Conservation (phyloP, 2,329 filamentous ascomycete species). For the Colletotrichum spaethianum region DNA sequence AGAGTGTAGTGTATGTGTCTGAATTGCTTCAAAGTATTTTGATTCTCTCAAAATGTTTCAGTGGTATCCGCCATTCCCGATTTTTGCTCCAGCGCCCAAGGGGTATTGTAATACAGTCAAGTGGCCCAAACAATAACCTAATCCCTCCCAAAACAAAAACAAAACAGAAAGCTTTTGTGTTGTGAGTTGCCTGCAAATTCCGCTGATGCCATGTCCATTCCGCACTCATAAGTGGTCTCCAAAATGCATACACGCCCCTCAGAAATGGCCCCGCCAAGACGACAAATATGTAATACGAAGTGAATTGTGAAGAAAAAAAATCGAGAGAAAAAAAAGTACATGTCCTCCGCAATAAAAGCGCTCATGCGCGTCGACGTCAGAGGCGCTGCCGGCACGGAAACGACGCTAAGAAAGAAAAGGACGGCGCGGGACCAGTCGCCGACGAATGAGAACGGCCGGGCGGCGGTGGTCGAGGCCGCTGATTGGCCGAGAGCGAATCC, state of each 20-base stretch:
- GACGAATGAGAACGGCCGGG: neutral
- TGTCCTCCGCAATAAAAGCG: neutral
- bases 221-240: neutral
- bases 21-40: slow-evolving; percentile 15
- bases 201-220: slow-evolving; percentile 19
- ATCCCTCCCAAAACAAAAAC: neutral
- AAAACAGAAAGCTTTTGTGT: too few species aligned
- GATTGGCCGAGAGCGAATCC: neutral
- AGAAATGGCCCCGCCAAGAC: neutral
- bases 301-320: neutral
- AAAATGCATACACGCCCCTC: neutral
- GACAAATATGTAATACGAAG: neutral
- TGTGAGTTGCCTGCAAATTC: too few species aligned
- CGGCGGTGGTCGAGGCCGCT: neutral
- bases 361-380: slow-evolving; percentile 38
- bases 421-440: neutral
- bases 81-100: neutral
- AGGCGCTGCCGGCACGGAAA: neutral
- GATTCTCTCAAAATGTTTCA: neutral
- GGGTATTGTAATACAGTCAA: neutral
- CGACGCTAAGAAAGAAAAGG: neutral
- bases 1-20: neutral
- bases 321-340: neutral
- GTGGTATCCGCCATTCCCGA: slow-evolving; percentile 21
- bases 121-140: too few species aligned